Conservation (phyloP, 192 early-diverging fungal species). For the Helicostylum pulchrum region DNA sequence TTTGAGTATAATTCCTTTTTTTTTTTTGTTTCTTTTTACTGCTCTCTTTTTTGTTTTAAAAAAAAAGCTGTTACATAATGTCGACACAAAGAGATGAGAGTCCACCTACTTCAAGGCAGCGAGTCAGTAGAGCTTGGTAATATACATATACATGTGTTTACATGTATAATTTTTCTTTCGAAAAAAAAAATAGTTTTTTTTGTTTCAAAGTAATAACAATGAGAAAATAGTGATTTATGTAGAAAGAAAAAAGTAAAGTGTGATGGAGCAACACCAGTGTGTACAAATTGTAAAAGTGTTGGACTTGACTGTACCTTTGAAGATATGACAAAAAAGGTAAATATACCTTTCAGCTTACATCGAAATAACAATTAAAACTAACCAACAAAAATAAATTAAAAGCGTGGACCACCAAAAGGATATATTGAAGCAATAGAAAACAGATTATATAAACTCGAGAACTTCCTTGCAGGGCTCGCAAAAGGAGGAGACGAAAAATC, state of each 20-base stretch:
- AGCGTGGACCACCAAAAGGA: conserved; percentile 82
- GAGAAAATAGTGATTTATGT: conserved; percentile 65
- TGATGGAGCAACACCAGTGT: conserved; percentile 65
- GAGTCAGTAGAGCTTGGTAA: conserved; percentile 39
- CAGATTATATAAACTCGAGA: conserved; percentile 66
- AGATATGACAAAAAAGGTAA: conserved; percentile 44
- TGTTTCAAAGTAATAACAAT: not conserved
- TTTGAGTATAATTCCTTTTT: not conserved
- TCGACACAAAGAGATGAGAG: conserved; percentile 4
- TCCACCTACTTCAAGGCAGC: conserved; percentile 13
- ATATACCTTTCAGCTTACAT: conserved; percentile 10
- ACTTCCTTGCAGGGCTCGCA: conserved; percentile 58
- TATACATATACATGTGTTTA: not conserved
- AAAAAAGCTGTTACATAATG: not conserved
- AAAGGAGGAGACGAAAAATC: conserved; percentile 42
- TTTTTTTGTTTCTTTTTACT: conserved; percentile 8
- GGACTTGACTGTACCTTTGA: conserved; percentile 61
- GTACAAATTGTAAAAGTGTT: conserved; percentile 69
- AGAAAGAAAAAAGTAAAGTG: conserved; percentile 81
- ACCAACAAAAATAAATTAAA: conserved; percentile 8
- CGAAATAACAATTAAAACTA: conserved; percentile 22
- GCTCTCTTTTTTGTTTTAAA: no score
- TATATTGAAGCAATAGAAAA: conserved; percentile 83
- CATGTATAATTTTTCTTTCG: no score
- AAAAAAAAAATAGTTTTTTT: not conserved